A percentile compares a stretch with the other conserved stretches of the same genome.
Evolutionary conservation across 1,139 yeast species (phyloP).

Genomic region (Lodderomyces pseudojiufengensis): DNA sequence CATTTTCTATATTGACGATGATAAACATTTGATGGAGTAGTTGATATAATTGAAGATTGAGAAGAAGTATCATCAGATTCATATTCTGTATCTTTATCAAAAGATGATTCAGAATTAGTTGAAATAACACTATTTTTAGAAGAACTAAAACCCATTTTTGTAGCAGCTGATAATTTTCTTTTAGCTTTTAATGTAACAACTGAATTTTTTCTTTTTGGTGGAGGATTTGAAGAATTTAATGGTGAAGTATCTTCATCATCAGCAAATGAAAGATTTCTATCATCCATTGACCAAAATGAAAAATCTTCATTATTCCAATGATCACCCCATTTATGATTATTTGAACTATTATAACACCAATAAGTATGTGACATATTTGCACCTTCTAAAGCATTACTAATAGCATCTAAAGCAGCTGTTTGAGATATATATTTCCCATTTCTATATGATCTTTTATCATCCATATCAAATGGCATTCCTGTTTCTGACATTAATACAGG

Average conservation of each 20-base stretch:
- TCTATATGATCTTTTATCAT: constrained; percentile 62
- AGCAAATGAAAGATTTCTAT: constrained; percentile 29
- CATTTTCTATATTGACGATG: constrained; percentile 21
- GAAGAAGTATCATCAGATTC: constrained; percentile 8
- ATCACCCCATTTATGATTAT: constrained; percentile 83
- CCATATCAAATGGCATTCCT: constrained; percentile 98
- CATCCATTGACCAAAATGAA: constrained; percentile 79
- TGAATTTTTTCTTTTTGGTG: not conserved
- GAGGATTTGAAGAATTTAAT: too few species aligned
- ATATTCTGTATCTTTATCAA: constrained; percentile 6
- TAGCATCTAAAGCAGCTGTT: constrained; percentile 79
- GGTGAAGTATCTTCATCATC: constrained; percentile 6
- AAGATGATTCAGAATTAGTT: not conserved
- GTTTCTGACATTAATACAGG: constrained; percentile 86
- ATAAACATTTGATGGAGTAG: constrained; percentile 22
- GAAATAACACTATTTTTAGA: constrained; percentile 6
- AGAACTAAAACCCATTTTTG: constrained; percentile 7
- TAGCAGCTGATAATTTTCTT: constrained; percentile 3
- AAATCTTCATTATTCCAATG: constrained; percentile 92
- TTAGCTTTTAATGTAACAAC: constrained; percentile 1
- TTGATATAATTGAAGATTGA: constrained; percentile 15
- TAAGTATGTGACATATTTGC: constrained; percentile 67
- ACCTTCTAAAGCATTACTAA: constrained; percentile 73
- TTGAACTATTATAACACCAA: constrained; percentile 79
- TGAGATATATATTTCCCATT: constrained; percentile 69